Evolutionary conservation across 2,329 filamentous ascomycete species (phyloP), one percentile per base, ranked within the genome.

Genomic region (Sporothrix pseudoabietina): DNA sequence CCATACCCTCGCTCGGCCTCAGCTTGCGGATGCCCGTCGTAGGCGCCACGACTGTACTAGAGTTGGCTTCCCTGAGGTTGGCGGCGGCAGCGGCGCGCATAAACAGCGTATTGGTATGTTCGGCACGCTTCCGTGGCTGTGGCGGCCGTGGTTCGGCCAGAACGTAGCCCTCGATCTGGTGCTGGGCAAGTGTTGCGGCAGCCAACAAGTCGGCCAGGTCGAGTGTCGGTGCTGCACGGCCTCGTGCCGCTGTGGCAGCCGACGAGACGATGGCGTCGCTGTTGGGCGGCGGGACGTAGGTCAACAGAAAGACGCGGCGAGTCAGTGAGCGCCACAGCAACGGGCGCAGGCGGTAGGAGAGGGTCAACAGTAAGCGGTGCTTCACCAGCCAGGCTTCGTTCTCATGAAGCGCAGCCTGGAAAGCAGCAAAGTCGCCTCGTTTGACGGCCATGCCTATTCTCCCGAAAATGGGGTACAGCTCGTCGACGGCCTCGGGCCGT

Each of bases 281-380:
- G 57, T 55, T 41, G 57, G 68, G n/a, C 1, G 91, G 91, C 55
- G 89, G 88, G n/a, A 90, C 87, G 75, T 94, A 96, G 19, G 89
- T 92, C 14, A 96, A 85, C 10, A 95, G 82, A 80, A 97, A 98
- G 0, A 91, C 89, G 76, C 90, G 91, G 41, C 94, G 89, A 22
- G 92, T 88, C 7, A 98, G 86, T 0, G 92, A 92, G 16, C 95
- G 90, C 94, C 94, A 97, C 14, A 97, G 88, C 2, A 97, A 85
- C 0, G 93, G 89, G 72, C 96, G 92, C 73, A 94, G 91, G 71
- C 93, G 89, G 78, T 93, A 92, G 3, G 89, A 87, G 12, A 98
- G 84, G 16, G 91, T 89, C 6, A 97, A 86, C 30, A 97, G 87
- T 35, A 97, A 86, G 1, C 92, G 91, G 79, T 90, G 92, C 54